Evolutionary conservation across 2,329 filamentous ascomycete species (phyloP).

Genomic region (Phoma sp.): DNA sequence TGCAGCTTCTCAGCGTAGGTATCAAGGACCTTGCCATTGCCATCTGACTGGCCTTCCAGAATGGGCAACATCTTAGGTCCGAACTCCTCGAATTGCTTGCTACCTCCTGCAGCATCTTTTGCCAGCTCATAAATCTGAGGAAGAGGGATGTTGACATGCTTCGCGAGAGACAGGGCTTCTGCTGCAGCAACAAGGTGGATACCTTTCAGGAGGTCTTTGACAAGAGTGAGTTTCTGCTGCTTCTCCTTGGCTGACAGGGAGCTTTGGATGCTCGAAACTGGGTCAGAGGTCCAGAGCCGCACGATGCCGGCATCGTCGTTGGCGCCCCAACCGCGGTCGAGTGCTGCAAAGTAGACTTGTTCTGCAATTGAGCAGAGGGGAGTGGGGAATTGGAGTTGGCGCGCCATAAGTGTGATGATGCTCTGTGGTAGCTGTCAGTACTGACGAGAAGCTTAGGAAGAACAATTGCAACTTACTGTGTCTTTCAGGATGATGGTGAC

Average conservation of each 20-base stretch:
- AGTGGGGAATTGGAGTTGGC: conserved; percentile 64
- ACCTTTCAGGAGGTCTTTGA: conserved; percentile 42
- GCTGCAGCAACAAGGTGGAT: conserved; percentile 49
- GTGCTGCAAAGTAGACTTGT: conserved; percentile 68
- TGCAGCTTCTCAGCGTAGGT: conserved; percentile 35
- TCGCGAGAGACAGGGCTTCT: conserved; percentile 48
- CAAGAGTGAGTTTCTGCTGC: conserved; percentile 44
- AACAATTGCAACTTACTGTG: conserved; percentile 44
- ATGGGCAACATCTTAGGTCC: conserved; percentile 44
- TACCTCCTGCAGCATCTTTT: conserved; percentile 48
- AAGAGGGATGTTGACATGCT: conserved; percentile 48
- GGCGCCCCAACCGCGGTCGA: conserved; percentile 64
- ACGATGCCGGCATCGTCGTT: conserved; percentile 65
- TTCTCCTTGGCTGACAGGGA: conserved; percentile 36
- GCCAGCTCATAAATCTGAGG: conserved; percentile 47
- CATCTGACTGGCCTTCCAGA: conserved; percentile 38
- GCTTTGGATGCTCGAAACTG: conserved; percentile 46
- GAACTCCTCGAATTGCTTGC: conserved; percentile 42
- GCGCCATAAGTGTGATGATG: conserved; percentile 72
- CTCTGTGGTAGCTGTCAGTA: conserved; percentile 43
- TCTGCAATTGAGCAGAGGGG: conserved; percentile 70
- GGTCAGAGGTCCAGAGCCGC: conserved; percentile 58
- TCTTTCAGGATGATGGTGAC: conserved; percentile 59
- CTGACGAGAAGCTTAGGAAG: too few species aligned
- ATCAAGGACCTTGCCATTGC: conserved; percentile 25